Base-by-base conservation (phyloP, 768 basidiomycete species). In the Boletus reticulatus region DNA sequence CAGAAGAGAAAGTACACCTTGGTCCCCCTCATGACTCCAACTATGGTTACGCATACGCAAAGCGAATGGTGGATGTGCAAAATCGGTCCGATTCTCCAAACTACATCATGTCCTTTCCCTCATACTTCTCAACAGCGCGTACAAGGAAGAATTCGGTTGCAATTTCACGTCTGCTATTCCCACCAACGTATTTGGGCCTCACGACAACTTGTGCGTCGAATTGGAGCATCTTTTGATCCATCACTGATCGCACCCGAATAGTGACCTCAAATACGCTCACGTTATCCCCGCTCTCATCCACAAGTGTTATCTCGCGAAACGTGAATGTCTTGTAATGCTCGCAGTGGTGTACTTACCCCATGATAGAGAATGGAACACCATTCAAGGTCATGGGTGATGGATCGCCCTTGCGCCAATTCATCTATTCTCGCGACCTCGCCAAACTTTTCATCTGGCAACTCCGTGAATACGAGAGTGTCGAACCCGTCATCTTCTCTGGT, bases 161-260 rank as follows among this genome's bases (percentile, higher is more conserved):
- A 93, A 92, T 73, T 98, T 97, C 68, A 97, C 94, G 5, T 92
- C 93, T 41, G 94, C 94, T 14, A 98, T 98, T 66, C 95, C 96
- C 1, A 98, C 96, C 12, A 97, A 95, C 69, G 85, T 98, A n/a
- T 98, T 98, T 67, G 95, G 95, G 14, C 92, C 91, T 6, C 72
- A 92, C 66, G 95, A 97, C 74, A 98, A 98, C 76, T 98, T 90
- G 92, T 89, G 59, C 53, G 80, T 68, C 22, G 17, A 17, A 22
- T 34, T 16, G 45, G 36, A 27, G 52, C 24, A 20, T 9, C 14
- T n/a, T 12, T 13, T 10, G 14, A 37, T 41, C n/a, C 38, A n/a
- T 49, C 9, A 34, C 53, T 47, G 27, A 61, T 58, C n/a, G 52
- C 43, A 19, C n/a, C 53, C 52, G 46, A 53, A 31, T 63, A 91